A percentile compares a stretch with the other conserved stretches of the same genome.
Conservation (phyloP, 2,329 filamentous ascomycete genomes). For the Scedosporium minutisporum region DNA sequence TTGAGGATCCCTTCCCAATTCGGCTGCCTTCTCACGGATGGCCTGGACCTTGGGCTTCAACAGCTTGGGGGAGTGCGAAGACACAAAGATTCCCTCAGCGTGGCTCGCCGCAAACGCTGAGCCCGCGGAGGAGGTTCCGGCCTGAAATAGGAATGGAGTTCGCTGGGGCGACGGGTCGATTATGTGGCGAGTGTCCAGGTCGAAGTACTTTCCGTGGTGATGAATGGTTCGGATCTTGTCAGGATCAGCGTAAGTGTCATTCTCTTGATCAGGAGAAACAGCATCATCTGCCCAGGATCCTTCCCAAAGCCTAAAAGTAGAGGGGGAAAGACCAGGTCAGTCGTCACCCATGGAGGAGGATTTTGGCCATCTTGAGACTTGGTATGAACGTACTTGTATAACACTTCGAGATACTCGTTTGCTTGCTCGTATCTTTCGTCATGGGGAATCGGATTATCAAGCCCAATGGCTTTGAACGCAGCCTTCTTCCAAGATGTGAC, state of each 20-base stretch:
- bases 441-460: conserved; percentile 48
- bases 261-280: conserved; percentile 39
- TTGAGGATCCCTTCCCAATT: conserved; percentile 42
- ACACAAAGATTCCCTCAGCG: conserved; percentile 52
- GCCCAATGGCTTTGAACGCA: conserved; percentile 52
- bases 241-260: conserved; percentile 48
- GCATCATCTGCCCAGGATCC: conserved; percentile 49
- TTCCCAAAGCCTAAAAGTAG: conserved; percentile 35
- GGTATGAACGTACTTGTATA: conserved; percentile 43
- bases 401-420: conserved; percentile 50
- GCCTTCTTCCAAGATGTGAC: conserved; percentile 50
- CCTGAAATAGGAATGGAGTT: conserved; percentile 49
- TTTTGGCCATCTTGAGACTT: neutral
- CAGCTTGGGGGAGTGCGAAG: conserved; percentile 38
- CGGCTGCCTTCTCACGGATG: conserved; percentile 40
- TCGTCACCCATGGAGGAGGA: neutral
- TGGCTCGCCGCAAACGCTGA: conserved; percentile 46
- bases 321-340: neutral
- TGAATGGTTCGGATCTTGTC: conserved; percentile 50
- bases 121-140: conserved; percentile 48
- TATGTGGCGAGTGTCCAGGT: conserved; percentile 32
- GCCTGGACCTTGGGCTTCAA: conserved; percentile 40
- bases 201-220: conserved; percentile 48
- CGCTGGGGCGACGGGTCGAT: conserved; percentile 47
- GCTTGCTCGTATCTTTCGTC: conserved; percentile 52